Conservation (phyloP, 306 rosid genomes). For the Amphicarpaea edgeworthii region DNA sequence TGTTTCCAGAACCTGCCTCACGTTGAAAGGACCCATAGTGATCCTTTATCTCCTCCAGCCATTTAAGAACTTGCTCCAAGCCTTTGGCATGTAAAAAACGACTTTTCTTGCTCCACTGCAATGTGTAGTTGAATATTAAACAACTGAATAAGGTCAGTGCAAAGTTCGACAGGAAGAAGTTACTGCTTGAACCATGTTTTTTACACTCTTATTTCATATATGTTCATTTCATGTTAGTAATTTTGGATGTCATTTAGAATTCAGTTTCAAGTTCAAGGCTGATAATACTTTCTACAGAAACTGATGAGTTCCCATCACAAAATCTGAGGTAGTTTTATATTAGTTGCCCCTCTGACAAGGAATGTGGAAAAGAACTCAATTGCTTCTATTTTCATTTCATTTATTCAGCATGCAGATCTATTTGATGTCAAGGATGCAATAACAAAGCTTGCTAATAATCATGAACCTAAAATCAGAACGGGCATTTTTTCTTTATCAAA, state of each 20-base stretch:
- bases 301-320: conserved; percentile 26
- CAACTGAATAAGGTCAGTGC: conserved; percentile 35
- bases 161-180: conserved; percentile 41
- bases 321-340: conserved; percentile 21
- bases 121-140: conserved; percentile 40
- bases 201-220: conserved; percentile 11
- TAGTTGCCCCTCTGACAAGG: conserved; percentile 10
- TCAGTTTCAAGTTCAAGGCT: conserved; percentile 19
- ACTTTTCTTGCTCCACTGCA: conserved; percentile 92
- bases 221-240: conserved; percentile 21
- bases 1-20: conserved; percentile 82
- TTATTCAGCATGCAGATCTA: conserved; percentile 21
- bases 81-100: conserved; percentile 83
- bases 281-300: conserved; percentile 10
- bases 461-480: conserved; percentile 22
- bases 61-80: conserved; percentile 84
- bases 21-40: conserved; percentile 58
- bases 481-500: conserved; percentile 11
- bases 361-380: background rate
- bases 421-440: conserved; percentile 24
- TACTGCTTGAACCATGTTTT: conserved; percentile 22
- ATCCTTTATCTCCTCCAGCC: conserved; percentile 77
- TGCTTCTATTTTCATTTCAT: conserved; percentile 30
- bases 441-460: conserved; percentile 19
- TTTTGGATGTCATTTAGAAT: conserved; percentile 31